Evolutionary conservation across 148 eudicot species (phyloP), one percentile per base, ranked within the genome.

Genomic region (Polygonum aviculare): DNA sequence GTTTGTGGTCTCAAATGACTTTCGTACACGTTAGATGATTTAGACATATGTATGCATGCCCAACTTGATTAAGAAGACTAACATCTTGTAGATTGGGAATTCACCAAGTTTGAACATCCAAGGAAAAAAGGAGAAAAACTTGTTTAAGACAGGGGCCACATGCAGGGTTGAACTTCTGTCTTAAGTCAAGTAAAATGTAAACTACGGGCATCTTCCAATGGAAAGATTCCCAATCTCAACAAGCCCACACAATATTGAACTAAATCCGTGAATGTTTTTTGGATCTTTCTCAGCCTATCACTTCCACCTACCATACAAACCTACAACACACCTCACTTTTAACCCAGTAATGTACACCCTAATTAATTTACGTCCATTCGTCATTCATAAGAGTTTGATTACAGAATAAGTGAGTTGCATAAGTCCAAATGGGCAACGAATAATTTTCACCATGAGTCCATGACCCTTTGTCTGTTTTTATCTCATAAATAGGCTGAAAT

Each of bases 221-320:
- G 69, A 60, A 67, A 67, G 72, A 67, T 67, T 67, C 72, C 72
- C 72, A 67, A 36, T 35, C 14, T 15, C 18, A 26, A 9, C 7
- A 26, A 26, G 31, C 31, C 69, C 36, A 31, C 39, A 14, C 71
- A 65, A 65, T 8, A 40, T 36, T 36, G n/a, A 6, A 44, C 9
- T 6, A 10, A 7, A 15, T 21, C 72, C 72, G 72, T 67, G 72
- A 67, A 67, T 67, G 72, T 15, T 36, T 67, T 67, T 67, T 67
- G 72, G 16, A 67, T 67, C 69, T 63, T 67, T 67, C 41, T 67
- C 3, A 36, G 16, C 44, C 45, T 67, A 36, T 21, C 12, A 11
- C 26, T 31, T 31, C 4, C 69, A 60, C 38, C 69, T 60, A 60
- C 40, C 41, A 8, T 67, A 67, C 38, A 67, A 35, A 38, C 10